Evolutionary conservation across 257 asterid genomes (phyloP).

Genomic region (Nicotiana obtusifolia): DNA sequence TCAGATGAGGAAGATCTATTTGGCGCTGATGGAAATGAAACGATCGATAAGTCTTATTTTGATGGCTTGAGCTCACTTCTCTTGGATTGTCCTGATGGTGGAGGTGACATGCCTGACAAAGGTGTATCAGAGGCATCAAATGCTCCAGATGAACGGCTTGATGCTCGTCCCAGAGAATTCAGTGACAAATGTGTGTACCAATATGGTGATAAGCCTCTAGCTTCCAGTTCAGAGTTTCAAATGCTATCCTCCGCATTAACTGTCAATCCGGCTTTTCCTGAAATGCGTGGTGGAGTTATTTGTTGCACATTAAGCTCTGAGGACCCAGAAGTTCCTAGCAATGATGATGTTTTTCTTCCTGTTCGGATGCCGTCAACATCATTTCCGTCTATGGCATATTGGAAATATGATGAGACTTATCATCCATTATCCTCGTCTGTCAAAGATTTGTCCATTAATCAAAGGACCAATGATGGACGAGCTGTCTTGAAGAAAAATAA

Average conservation of each 20-base stretch:
- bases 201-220: conserved; percentile 16
- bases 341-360: conserved; percentile 83
- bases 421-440: conserved; percentile 33
- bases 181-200: conserved; percentile 15
- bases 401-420: conserved; percentile 32
- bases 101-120: conserved; percentile 17
- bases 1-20: conserved; percentile 39
- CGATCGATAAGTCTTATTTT: conserved; percentile 40
- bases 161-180: conserved; percentile 12
- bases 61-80: conserved; percentile 49
- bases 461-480: conserved; percentile 26
- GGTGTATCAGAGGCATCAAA: conserved; percentile 21
- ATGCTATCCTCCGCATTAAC: conserved; percentile 29
- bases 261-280: conserved; percentile 38
- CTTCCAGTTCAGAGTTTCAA: conserved; percentile 25
- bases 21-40: conserved; percentile 37
- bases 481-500: conserved; percentile 19
- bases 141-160: conserved; percentile 24
- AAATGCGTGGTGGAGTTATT: conserved; percentile 56
- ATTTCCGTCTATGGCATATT: conserved; percentile 23
- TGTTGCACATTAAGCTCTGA: conserved; percentile 68
- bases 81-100: conserved; percentile 44
- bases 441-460: conserved; percentile 26
- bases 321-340: conserved; percentile 70
- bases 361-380: conserved; percentile 44